phyloP scores from a whole-genome alignment of 2,329 filamentous ascomycete genomes.

The Trichoderma lentiforme region DNA sequence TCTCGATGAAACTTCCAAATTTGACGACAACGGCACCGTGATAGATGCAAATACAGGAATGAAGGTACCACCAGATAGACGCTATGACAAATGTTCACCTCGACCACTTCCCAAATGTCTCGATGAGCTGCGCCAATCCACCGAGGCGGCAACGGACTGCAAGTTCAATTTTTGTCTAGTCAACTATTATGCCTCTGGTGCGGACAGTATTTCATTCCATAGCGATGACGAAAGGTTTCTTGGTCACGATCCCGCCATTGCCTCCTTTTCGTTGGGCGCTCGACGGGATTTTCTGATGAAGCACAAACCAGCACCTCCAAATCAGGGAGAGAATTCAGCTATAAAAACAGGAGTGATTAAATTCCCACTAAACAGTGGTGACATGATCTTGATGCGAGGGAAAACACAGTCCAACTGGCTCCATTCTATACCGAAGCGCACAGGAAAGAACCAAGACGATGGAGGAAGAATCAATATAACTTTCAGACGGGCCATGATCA shows the following conservation, averaged over 20 bases:
- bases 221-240: constrained; percentile 79
- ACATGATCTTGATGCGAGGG: constrained; percentile 78
- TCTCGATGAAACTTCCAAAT: constrained; percentile 60
- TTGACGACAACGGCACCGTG: constrained; percentile 44
- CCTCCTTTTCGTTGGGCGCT: constrained; percentile 70
- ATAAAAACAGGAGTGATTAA: constrained; percentile 39
- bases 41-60: constrained; percentile 42
- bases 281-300: constrained; percentile 75
- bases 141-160: constrained; percentile 64
- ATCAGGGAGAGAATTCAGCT: constrained; percentile 15
- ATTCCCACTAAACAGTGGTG: constrained; percentile 59
- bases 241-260: constrained; percentile 65
- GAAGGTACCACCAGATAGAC: constrained; percentile 48
- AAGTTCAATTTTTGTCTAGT: constrained; percentile 76
- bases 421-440: constrained; percentile 74
- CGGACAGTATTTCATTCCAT: constrained; percentile 76
- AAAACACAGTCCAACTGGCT: constrained; percentile 73
- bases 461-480: constrained; percentile 74
- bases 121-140: constrained; percentile 57
- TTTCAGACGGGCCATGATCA: constrained; percentile 67
- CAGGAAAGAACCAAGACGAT: constrained; percentile 59
- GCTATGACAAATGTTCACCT: constrained; percentile 54
- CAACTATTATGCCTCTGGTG: constrained; percentile 77
- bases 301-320: constrained; percentile 59
- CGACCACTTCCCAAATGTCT: constrained; percentile 70